A percentile compares a stretch with the other conserved stretches of the same genome.
These are phyloP conservation scores for Poa pratensis DNA, from an alignment of 176 grass and related monocot genomes.

Conservation along the genomic window DNA sequence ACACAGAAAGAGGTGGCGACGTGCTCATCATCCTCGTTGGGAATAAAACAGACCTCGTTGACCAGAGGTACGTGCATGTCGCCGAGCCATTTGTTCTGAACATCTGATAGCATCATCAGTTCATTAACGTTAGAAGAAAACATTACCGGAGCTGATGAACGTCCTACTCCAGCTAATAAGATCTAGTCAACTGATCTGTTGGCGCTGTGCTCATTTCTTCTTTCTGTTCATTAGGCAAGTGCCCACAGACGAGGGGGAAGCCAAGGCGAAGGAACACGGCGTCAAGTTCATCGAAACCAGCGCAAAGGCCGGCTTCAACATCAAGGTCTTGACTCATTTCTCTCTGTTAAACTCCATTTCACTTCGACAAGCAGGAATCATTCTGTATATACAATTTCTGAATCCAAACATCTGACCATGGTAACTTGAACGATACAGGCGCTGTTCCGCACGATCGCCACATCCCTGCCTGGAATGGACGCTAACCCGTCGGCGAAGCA, in stretches of 20 bases:
- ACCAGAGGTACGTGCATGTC: constrained; percentile 52
- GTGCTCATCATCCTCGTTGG: constrained; percentile 86
- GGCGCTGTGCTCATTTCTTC: not conserved
- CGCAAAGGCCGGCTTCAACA: constrained; percentile 81
- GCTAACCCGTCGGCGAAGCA: constrained; percentile 50
- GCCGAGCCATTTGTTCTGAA: too few relatives aligned
- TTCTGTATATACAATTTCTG: not conserved
- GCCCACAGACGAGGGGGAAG: constrained; percentile 73
- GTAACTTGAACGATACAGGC: constrained; percentile 42
- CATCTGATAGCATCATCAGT: too few relatives aligned
- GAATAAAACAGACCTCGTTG: constrained; percentile 83
- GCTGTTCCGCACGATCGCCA: constrained; percentile 80
- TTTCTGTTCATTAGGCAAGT: constrained; percentile 52
- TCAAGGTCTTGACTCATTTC: constrained; percentile 55
- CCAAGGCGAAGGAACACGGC: constrained; percentile 65
- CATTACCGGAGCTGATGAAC: not conserved
- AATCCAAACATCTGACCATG: not conserved
- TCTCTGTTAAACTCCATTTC: not conserved
- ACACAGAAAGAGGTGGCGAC: constrained; percentile 57
- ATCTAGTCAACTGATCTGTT: not conserved
- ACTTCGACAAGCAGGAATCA: not conserved
- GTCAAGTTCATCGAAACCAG: constrained; percentile 90
- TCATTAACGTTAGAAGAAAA: not conserved
- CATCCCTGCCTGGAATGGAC: constrained; percentile 76
- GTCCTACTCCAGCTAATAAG: not conserved